Conservation (phyloP, 2,329 filamentous ascomycete species). For the Monosporascus sp. region DNA sequence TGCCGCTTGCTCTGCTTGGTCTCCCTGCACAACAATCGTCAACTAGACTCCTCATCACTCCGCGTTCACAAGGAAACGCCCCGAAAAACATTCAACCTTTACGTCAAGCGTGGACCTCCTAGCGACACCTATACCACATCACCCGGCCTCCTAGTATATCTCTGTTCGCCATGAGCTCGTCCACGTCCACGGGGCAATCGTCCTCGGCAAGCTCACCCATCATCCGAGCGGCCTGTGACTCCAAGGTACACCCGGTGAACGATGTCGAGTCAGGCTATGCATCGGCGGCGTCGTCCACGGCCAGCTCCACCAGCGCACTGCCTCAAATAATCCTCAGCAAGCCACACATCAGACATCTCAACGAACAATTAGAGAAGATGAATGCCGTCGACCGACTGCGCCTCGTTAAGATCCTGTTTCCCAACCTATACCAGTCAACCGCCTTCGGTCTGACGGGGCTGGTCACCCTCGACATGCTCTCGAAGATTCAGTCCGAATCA, state of each 20-base stretch:
- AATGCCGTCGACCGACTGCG: constrained; percentile 85
- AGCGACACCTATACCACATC: neutral
- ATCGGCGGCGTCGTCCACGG: constrained; percentile 54
- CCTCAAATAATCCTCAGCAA: constrained; percentile 82
- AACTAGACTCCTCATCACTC: neutral
- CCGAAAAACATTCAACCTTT: neutral
- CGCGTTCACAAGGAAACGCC: neutral
- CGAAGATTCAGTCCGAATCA: constrained; percentile 62
- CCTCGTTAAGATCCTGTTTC: constrained; percentile 88
- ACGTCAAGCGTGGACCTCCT: neutral
- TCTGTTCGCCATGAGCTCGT: constrained; percentile 13
- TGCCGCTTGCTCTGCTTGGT: neutral
- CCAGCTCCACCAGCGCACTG: constrained; percentile 56
- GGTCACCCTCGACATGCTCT: constrained; percentile 79
- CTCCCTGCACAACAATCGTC: neutral
- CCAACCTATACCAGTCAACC: constrained; percentile 81
- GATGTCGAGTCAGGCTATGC: constrained; percentile 81
- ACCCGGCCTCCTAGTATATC: constrained; percentile 2
- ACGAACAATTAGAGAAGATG: constrained; percentile 81
- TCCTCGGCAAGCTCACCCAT: constrained; percentile 34
- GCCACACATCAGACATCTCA: constrained; percentile 84
- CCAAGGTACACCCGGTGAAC: constrained; percentile 34
- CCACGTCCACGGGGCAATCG: constrained; percentile 27
- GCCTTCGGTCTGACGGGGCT: constrained; percentile 79
- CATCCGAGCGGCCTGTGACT: constrained; percentile 16